phyloP scores from a whole-genome alignment of 2,329 filamentous ascomycete species.

The Colletotrichum sp. region DNA sequence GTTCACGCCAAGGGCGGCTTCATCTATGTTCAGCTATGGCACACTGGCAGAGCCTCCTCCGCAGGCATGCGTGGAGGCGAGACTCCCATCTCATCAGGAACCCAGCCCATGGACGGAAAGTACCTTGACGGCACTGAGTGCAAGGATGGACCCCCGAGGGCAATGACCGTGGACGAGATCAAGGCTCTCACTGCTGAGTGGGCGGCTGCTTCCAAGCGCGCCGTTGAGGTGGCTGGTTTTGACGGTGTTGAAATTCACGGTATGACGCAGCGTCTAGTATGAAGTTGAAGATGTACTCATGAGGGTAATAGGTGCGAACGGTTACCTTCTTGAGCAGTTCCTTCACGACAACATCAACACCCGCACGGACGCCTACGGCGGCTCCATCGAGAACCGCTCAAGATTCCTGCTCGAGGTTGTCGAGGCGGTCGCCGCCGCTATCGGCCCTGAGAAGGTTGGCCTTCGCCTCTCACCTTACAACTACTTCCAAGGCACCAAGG shows the following conservation, averaged over 20 bases:
- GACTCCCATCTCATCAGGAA: conserved; percentile 32
- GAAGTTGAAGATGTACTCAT: neutral
- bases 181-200: conserved; percentile 63
- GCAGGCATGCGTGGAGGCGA: conserved; percentile 22
- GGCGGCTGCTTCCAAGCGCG: conserved; percentile 55
- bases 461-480: conserved; percentile 53
- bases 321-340: conserved; percentile 68
- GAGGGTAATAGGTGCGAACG: conserved; percentile 46
- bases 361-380: conserved; percentile 57
- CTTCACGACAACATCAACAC: conserved; percentile 54
- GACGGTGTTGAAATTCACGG: conserved; percentile 70
- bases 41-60: conserved; percentile 56
- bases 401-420: conserved; percentile 54
- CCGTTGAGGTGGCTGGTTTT: conserved; percentile 65
- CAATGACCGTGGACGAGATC: conserved; percentile 70
- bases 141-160: conserved; percentile 54
- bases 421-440: conserved; percentile 37
- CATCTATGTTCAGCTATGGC: conserved; percentile 69
- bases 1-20: conserved; percentile 67
- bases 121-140: conserved; percentile 22
- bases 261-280: neutral
- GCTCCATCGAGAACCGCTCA: conserved; percentile 56
- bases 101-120: conserved; percentile 43
- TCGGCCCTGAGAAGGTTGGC: conserved; percentile 57
- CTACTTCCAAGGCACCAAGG: conserved; percentile 32